Conservation (phyloP, 2,329 filamentous ascomycete genomes). For the Bisporella sp. region DNA sequence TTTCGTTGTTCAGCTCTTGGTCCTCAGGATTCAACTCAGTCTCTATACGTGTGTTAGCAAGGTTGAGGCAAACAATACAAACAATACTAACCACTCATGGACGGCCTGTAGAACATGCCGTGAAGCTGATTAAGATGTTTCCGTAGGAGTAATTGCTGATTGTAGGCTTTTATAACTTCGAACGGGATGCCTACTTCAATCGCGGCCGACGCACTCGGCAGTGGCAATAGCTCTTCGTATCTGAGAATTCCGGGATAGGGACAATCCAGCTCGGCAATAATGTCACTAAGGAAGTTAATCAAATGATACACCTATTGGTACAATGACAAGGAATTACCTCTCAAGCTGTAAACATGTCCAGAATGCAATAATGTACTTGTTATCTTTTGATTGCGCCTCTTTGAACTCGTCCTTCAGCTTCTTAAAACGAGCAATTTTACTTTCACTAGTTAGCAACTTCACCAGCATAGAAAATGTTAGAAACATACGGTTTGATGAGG, state of each 20-base stretch:
- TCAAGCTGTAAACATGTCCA: constrained; percentile 94
- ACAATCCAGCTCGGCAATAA: constrained; percentile 74
- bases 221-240: constrained; percentile 58
- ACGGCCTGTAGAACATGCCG: constrained; percentile 28
- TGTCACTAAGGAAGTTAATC: constrained; percentile 52
- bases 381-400: constrained; percentile 35
- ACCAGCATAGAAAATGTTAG: constrained; percentile 4
- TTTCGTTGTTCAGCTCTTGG: neutral
- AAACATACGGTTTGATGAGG: constrained; percentile 57
- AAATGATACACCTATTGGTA: neutral
- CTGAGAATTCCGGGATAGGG: constrained; percentile 54
- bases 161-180: constrained; percentile 51
- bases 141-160: constrained; percentile 56
- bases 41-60: constrained; percentile 18
- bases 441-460: constrained; percentile 4
- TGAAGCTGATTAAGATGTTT: constrained; percentile 60
- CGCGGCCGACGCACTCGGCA: constrained; percentile 48
- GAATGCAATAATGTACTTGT: constrained; percentile 68
- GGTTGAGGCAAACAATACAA: constrained; percentile 41
- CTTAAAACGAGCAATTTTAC: constrained; percentile 30
- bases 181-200: constrained; percentile 38
- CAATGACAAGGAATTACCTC: constrained; percentile 45
- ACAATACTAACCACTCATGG: constrained; percentile 14
- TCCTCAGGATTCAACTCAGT: neutral
- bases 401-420: constrained; percentile 27